These are phyloP conservation scores for Hanseniaspora sp. DNA, from an alignment of 1,139 yeast genomes.

Conservation along the genomic window DNA sequence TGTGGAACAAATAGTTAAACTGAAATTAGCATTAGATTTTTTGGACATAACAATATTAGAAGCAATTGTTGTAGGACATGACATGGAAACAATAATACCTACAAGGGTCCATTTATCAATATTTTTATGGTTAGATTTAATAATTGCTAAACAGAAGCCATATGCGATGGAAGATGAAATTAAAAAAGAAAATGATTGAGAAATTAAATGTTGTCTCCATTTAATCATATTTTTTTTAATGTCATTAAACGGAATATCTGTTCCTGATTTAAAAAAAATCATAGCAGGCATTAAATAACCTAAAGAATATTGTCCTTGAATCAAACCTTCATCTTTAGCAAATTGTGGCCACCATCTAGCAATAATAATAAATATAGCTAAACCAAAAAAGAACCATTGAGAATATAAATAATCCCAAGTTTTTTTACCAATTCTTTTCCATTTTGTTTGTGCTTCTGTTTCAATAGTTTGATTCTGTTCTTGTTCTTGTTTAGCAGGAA, in stretches of 20 bases:
- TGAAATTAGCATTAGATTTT: constrained; percentile 67
- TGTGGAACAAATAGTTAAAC: constrained; percentile 71
- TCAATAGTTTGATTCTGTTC: background rate
- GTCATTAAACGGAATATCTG: constrained; percentile 58
- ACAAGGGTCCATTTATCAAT: constrained; percentile 66
- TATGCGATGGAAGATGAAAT: constrained; percentile 64
- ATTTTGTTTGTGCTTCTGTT: constrained; percentile 16
- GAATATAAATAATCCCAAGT: constrained; percentile 21
- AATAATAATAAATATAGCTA: constrained; percentile 62
- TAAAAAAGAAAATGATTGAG: constrained; percentile 56
- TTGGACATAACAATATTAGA: constrained; percentile 90
- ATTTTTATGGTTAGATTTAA: constrained; percentile 42
- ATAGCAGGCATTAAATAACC: constrained; percentile 81
- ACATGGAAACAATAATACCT: constrained; percentile 70
- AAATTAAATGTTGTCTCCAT: constrained; percentile 76
- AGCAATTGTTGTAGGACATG: constrained; percentile 85
- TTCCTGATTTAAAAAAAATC: constrained; percentile 69
- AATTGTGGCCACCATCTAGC: constrained; percentile 72
- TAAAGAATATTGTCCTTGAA: constrained; percentile 61
- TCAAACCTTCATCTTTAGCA: constrained; percentile 73
- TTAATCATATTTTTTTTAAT: constrained; percentile 50
- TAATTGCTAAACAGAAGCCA: constrained; percentile 62
- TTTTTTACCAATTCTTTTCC: background rate
- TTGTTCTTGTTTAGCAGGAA: too few relatives aligned
- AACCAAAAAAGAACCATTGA: constrained; percentile 65